Base-by-base conservation (phyloP, 1,284 basidiomycete genomes). In the Schizophyllum amplum region DNA sequence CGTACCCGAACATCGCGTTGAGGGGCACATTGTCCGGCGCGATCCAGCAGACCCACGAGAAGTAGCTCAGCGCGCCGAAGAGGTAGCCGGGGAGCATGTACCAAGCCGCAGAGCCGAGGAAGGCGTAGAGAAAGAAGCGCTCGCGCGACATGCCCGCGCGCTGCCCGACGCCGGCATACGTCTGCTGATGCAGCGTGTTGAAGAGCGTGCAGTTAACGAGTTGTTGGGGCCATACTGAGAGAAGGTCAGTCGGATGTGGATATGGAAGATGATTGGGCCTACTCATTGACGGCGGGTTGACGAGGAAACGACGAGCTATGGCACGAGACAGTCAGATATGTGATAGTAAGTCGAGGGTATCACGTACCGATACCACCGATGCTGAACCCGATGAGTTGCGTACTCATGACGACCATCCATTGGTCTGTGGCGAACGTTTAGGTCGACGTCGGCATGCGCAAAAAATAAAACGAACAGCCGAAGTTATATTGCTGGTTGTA, bases 251-350 rank as follows among this genome's bases (percentile, higher is more conserved):
- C 11, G 61, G 54, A 54, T 23, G 47, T 11, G 7, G 52, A 33
- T 46, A 49, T 1, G 53, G 20, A 49, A 49, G 48, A 42, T 46
- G 26, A 26, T 63, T 62, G 4, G 27, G 73, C 83, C 83, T 81
- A 95, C 85, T 91, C 90, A 97, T 93, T 0, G 89, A 89, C 0
- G 94, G 91, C 0, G 94, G 95, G 62, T 86, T 83, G 6, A 94
- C 90, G 42, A 94, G 76, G 76, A 92, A 90, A 15, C 86, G 80
- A 24, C 85, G 75, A 55, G 82, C 80, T 46, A 11, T 11, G 42
- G n/a, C n/a, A 46, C 42, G n/a, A 11, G n/a, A 46, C 11, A n/a
- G n/a, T n/a, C n/a, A n/a, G n/a, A n/a, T n/a, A n/a, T n/a, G n/a
- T n/a, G n/a, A n/a, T n/a, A n/a, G n/a, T 46, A 46, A 11, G 42